phyloP scores from a whole-genome alignment of 345 rosid genomes.

The Barbarea vulgaris region DNA sequence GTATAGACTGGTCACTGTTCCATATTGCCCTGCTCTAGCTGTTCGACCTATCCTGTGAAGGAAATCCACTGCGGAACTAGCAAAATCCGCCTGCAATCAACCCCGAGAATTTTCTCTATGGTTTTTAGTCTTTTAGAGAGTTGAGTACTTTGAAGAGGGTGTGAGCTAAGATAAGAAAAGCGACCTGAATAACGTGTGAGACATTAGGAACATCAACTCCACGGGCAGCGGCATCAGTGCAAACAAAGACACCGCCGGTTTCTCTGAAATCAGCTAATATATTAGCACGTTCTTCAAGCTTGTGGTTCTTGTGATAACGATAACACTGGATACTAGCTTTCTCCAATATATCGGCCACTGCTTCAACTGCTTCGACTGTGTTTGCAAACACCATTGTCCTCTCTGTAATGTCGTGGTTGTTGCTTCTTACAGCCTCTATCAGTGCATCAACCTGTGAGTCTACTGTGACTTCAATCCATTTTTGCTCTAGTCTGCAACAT shows the following conservation, averaged over 20 bases:
- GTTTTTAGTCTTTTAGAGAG: constrained; percentile 2
- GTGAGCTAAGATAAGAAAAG: constrained; percentile 21
- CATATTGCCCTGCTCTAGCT: constrained; percentile 94
- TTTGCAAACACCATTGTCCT: constrained; percentile 97
- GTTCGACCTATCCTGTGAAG: constrained; percentile 96
- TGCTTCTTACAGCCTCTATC: constrained; percentile 69
- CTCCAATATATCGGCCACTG: constrained; percentile 73
- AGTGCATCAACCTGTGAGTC: constrained; percentile 90
- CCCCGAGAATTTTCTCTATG: background rate
- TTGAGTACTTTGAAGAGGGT: background rate
- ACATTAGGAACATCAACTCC: constrained; percentile 95
- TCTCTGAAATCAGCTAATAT: constrained; percentile 67
- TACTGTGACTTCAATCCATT: constrained; percentile 81
- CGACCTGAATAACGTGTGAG: constrained; percentile 91
- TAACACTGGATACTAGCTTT: constrained; percentile 76
- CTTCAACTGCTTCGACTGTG: constrained; percentile 89
- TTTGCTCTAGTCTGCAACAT: constrained; percentile 70
- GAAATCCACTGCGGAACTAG: constrained; percentile 90
- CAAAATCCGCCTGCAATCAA: constrained; percentile 86
- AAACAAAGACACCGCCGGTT: constrained; percentile 83
- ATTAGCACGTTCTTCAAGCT: constrained; percentile 78
- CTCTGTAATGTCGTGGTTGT: constrained; percentile 38
- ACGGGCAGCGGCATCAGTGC: constrained; percentile 99
- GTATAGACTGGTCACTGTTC: constrained; percentile 89
- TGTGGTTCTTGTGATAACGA: constrained; percentile 78